Evolutionary conservation across 176 grass and related monocot genomes (phyloP), one percentile per base, ranked within the genome.

Genomic region (Cymbopogon citratus): DNA sequence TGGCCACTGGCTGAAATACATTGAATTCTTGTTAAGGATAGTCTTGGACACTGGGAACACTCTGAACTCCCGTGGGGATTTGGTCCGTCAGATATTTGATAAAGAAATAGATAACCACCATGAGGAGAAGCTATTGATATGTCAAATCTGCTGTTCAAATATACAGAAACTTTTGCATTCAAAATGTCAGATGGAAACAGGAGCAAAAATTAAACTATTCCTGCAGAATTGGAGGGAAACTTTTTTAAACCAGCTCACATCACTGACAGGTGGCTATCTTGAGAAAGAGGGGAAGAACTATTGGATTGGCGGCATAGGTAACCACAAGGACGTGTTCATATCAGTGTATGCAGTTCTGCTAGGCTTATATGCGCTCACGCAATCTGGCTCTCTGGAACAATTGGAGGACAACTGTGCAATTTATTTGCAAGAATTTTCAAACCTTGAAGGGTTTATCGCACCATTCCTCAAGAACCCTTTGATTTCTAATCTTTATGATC

Each of bases 51-150:
- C 87, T 9, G 77, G 82, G 9, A 79, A 75, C 87, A 90, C 89
- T 74, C 33, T 87, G 46, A 88, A 87, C 74, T 88, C 92, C 39
- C 38, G 62, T 46, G 87, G 83, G 60, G 92, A 98, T 93, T 82
- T 93, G 74, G 89, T 98, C 49, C 85, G 92, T 80, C 96, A 91
- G 73, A 91, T 98, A 86, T 98, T 98, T 77, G 96, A 98, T 63
- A 98, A 98, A 87, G 92, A 95, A 87, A 98, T 98, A 2, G 96
- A 98, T 87, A 98, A 95, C 82, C 96, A 98, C 74, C 92, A 95
- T 57, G 96, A 95, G 77, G 95, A 98, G 82, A 93, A 98, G 57
- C 68, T 98, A 36, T 85, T 98, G 76, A 98, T 95, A 81, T 98
- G 92, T 71, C 96, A 98, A 83, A 77, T 98, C 43, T 91, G 89